Percentiles rank a stretch among this genome's conserved stretches.
These are phyloP conservation scores for Neckera pumila DNA, from an alignment of 225 moss, liverwort and hornwort species.

Conservation along the genomic window DNA sequence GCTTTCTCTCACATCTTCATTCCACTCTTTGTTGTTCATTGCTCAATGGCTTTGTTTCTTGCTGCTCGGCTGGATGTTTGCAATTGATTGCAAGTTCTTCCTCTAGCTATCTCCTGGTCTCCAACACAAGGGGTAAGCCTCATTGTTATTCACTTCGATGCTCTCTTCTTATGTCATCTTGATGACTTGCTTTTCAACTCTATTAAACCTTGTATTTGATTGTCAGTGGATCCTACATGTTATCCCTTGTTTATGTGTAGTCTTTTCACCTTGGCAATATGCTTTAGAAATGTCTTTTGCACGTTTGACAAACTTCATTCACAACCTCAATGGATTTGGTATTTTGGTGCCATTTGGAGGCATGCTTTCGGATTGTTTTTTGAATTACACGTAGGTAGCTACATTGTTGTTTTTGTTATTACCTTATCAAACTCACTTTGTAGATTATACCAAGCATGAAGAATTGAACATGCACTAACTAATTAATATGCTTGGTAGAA, in stretches of 20 bases:
- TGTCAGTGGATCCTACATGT: background rate
- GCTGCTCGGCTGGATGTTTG: background rate
- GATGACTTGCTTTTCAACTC: background rate
- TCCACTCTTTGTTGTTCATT: background rate
- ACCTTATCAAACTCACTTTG: background rate
- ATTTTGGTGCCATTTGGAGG: background rate
- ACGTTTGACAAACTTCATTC: background rate
- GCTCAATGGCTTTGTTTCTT: background rate
- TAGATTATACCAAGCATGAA: background rate
- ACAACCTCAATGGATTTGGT: background rate
- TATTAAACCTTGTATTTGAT: background rate
- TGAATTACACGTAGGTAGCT: background rate
- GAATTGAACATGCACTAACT: background rate
- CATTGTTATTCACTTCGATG: background rate
- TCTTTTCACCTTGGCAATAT: background rate
- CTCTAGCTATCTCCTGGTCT: background rate
- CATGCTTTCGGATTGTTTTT: background rate
- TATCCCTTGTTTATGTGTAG: background rate
- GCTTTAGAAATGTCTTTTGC: background rate
- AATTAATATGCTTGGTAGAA: background rate
- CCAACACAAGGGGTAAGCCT: background rate
- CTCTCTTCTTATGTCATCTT: background rate
- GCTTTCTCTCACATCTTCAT: background rate
- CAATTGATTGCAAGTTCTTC: background rate
- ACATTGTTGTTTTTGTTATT: fast-evolving